A percentile compares a stretch with the other conserved stretches of the same genome.
Conservation (phyloP, 371 early-diverging fungal species). For the Lichtheimia ornata region DNA sequence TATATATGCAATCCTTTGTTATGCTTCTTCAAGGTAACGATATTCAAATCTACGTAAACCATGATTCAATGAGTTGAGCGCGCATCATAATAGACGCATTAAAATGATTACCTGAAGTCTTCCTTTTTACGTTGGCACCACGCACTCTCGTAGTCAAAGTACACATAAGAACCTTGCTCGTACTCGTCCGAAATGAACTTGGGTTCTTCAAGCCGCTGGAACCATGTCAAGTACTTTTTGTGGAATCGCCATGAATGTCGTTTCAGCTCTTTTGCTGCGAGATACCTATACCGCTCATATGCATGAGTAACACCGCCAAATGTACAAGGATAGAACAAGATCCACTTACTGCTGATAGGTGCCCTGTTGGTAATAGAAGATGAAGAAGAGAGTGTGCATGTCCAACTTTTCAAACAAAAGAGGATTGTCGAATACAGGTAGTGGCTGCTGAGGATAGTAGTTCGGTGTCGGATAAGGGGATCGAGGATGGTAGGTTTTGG, state of each 20-base stretch:
- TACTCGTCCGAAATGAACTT: constrained; percentile 95
- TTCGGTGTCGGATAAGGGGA: constrained; percentile 80
- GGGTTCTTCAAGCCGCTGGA: constrained; percentile 98
- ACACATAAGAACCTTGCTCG: constrained; percentile 98
- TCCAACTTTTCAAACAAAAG: constrained; percentile 89
- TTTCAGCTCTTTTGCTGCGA: constrained; percentile 97
- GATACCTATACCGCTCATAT: constrained; percentile 56
- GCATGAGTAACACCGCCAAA: no score
- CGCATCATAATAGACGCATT: background rate
- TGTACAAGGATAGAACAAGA: background rate
- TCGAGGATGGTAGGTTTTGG: constrained; percentile 74
- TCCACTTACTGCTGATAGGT: constrained; percentile 90
- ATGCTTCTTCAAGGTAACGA: constrained; percentile 81
- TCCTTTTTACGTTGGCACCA: constrained; percentile 98
- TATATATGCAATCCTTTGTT: background rate
- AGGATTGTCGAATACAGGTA: constrained; percentile 79
- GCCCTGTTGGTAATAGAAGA: constrained; percentile 97
- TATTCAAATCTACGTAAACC: constrained; percentile 73
- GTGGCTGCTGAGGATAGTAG: constrained; percentile 91
- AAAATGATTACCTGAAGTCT: constrained; percentile 74
- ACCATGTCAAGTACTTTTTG: constrained; percentile 98
- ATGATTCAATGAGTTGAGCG: background rate
- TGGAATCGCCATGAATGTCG: constrained; percentile 98
- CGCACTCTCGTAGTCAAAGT: constrained; percentile 98
- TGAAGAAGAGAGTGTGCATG: constrained; percentile 96